phyloP scores from a whole-genome alignment of 768 basidiomycete species.

The Thelephora ganbajun region DNA sequence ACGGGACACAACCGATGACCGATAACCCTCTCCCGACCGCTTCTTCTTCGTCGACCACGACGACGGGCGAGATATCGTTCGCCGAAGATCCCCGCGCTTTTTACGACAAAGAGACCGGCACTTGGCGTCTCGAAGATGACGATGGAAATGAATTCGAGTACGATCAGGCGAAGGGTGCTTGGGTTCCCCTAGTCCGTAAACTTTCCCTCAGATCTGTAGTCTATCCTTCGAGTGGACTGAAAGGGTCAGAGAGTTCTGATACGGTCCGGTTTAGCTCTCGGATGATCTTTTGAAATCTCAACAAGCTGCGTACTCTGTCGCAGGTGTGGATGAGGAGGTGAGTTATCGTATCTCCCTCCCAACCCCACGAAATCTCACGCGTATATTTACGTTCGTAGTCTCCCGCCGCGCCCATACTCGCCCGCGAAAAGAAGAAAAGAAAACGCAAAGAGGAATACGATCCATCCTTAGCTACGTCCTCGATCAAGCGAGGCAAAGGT shows the following conservation, averaged over 20 bases:
- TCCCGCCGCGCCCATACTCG: slow-evolving; percentile 77
- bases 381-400: slow-evolving; percentile 32
- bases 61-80: slow-evolving; percentile 44
- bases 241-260: slow-evolving; percentile 1
- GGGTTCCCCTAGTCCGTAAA: slow-evolving; percentile 70
- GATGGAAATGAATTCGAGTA: slow-evolving; percentile 89
- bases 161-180: slow-evolving; percentile 57
- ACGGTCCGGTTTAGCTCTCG: slow-evolving; percentile 43
- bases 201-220: neutral
- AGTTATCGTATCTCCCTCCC: slow-evolving; percentile 16
- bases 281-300: slow-evolving; percentile 80
- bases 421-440: slow-evolving; percentile 68
- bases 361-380: slow-evolving; percentile 9
- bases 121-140: slow-evolving; percentile 85
- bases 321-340: slow-evolving; percentile 90
- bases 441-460: slow-evolving; percentile 48
- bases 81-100: slow-evolving; percentile 73
- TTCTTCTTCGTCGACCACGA: slow-evolving; percentile 37
- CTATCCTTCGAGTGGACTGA: slow-evolving; percentile 4
- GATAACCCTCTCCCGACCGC: slow-evolving; percentile 18
- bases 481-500: slow-evolving; percentile 58
- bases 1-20: slow-evolving; percentile 18
- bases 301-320: slow-evolving; percentile 88
- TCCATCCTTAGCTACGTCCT: slow-evolving; percentile 40
- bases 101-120: slow-evolving; percentile 57